phyloP scores from a whole-genome alignment of 192 early-diverging fungal species.

The Thoreauomyces humboldtii region DNA sequence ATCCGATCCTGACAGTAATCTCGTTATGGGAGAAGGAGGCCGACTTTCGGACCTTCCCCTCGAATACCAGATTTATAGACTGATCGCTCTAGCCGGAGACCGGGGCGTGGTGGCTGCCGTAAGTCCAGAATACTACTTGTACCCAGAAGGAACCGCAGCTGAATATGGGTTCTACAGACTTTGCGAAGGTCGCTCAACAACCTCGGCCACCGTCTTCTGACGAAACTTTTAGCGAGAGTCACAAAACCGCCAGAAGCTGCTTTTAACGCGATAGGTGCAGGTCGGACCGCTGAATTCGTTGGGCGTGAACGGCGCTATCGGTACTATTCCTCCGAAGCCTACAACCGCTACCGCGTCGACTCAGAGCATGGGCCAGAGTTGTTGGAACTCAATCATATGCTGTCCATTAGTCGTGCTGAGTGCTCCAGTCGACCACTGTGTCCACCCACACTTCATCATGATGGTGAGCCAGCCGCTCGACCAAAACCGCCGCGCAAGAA shows the following conservation, averaged over 20 bases:
- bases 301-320: conserved; percentile 64
- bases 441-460: no score
- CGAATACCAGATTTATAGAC: conserved; percentile 62
- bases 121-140: no score
- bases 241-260: conserved; percentile 35
- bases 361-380: conserved; percentile 11
- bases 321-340: conserved; percentile 50
- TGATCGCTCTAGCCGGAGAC: conserved; percentile 49
- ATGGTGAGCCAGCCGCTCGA: no score
- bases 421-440: no score
- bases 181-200: conserved; percentile 50
- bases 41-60: conserved; percentile 55
- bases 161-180: no score
- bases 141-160: no score
- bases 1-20: conserved; percentile 29
- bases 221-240: conserved; percentile 46
- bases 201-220: conserved; percentile 47
- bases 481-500: no score
- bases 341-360: conserved; percentile 9
- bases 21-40: conserved; percentile 46
- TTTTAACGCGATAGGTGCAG: conserved; percentile 35
- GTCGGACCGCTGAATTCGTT: conserved; percentile 53
- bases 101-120: conserved; percentile 54
- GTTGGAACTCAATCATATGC: background rate
- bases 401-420: no score